Evolutionary conservation across 495 filamentous ascomycete genomes (phyloP).

Genomic region (Talaromyces nanjingensis): DNA sequence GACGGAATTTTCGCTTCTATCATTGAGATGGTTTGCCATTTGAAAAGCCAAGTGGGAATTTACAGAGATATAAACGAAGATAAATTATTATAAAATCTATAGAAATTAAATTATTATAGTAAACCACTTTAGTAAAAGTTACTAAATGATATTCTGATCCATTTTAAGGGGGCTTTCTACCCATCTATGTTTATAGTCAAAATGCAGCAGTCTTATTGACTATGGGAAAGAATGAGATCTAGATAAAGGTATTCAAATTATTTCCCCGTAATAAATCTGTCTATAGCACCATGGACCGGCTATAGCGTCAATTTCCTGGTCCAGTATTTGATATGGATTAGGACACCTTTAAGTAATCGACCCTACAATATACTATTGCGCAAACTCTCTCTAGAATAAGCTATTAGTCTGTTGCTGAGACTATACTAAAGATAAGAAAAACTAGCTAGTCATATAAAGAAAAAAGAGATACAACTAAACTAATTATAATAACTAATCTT

Average conservation of each 20-base stretch:
- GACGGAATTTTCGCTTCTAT: slow-evolving; percentile 4
- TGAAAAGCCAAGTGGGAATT: slow-evolving; percentile 12
- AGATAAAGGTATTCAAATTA: slow-evolving; percentile 52
- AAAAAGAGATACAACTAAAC: slow-evolving; percentile 45
- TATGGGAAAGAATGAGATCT: slow-evolving; percentile 17
- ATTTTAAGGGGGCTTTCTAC: slow-evolving; percentile 19
- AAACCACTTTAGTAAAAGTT: not conserved
- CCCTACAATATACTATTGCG: slow-evolving; percentile 31
- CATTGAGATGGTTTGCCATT: slow-evolving; percentile 14
- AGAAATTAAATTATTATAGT: slow-evolving; percentile 13
- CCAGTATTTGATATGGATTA: slow-evolving; percentile 30
- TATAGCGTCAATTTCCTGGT: slow-evolving; percentile 50
- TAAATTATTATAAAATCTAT: slow-evolving; percentile 10
- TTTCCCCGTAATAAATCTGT: slow-evolving; percentile 40
- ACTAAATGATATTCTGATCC: slow-evolving; percentile 2
- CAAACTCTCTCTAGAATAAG: slow-evolving; percentile 39
- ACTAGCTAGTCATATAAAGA: slow-evolving; percentile 30
- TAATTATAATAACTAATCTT: slow-evolving; percentile 49
- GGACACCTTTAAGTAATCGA: slow-evolving; percentile 21
- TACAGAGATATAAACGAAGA: slow-evolving; percentile 14
- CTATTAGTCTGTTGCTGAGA: slow-evolving; percentile 26
- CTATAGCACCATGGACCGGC: slow-evolving; percentile 40
- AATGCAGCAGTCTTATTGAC: slow-evolving; percentile 53
- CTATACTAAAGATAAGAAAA: slow-evolving; percentile 35
- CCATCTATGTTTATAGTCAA: slow-evolving; percentile 46